Evolutionary conservation across 495 filamentous ascomycete species (phyloP), one percentile per base, ranked within the genome.

Genomic region (Aspergillus bridgeri): DNA sequence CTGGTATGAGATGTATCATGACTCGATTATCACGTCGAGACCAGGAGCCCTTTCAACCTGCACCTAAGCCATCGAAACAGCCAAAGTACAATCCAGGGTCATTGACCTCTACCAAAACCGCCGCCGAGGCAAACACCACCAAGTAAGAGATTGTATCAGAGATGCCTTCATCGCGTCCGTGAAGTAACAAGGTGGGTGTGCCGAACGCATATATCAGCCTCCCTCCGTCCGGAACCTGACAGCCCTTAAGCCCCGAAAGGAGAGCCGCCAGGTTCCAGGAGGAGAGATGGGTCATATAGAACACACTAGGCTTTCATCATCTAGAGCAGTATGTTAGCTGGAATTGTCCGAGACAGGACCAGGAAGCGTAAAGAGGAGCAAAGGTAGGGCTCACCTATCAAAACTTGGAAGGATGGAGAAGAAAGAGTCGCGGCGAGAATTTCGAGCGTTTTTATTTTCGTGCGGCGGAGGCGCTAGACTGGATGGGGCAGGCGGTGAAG

Each of bases 301-400:
- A 88, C 93, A 97, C 93, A 81, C 89, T 89, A 89, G 84, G 90
- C 89, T 96, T 96, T 97, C 94, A 97, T 98, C 94, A 98, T 95
- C 90, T 96, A 70, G 5, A 18, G 11, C 2, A 38, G 5, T 53
- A 25, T 46, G 69, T 87, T 73, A 87, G 83, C 66, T 67, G 19
- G 19, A 27, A 23, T 17, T 43, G n/a, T n/a, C n/a, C n/a, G n/a
- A n/a, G n/a, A n/a, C n/a, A n/a, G n/a, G n/a, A n/a, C n/a, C 33
- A 15, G 17, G 8, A 38, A 13, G 11, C 27, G n/a, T 33, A 42
- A 29, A 48, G 42, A 46, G 29, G 23, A 33, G 47, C 17, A 54
- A 56, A 47, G 54, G 53, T 52, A 65, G 54, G 60, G 80, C 91
- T 85, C 79, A 98, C 93, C 88, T 81, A 86, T 87, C 87, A 90